Base-by-base conservation (phyloP, 192 early-diverging fungal species). In the Backusella psychrophila region DNA sequence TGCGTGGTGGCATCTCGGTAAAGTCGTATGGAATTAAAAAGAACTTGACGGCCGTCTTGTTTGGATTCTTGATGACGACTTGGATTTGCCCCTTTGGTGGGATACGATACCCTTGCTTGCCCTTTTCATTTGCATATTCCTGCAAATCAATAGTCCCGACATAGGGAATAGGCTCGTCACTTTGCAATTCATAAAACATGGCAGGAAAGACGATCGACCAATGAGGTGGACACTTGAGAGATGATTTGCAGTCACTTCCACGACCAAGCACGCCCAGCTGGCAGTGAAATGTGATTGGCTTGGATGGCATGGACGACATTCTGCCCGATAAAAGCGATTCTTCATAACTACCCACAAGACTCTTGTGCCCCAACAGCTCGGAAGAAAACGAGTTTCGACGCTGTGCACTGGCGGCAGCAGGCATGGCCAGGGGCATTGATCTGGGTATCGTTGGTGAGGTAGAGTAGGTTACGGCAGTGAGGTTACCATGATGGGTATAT, bases 11-110 rank as follows among this genome's bases (percentile, higher is more conserved):
- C 92, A 95, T 91, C 63, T 92, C 91, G 19, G 79, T 80, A 63
- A 94, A 87, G 79, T 96, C 92, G 81, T 95, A 96, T 2, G 92
- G 94, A 0, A 96, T 75, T 23, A 95, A 75, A 66, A 94, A 96
- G 0, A 95, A 78, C 75, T 96, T 95, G 69, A 95, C 89, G 0
- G 89, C 92, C 0, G 94, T 94, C 49, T 88, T 87, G 77, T 88
- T 87, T 0, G 90, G 90, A 73, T 96, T 96, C 76, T 94, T 93
- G 76, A 96, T 93, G 53, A 94, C 86, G 63, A 95, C 89, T 72
- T 94, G 93, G 14, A 95, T 74, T 71, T 94, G 94, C 6, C 94
- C 94, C 70, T 89, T 85, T 1, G 81, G 76, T 23, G 94, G 94
- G 5, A 95, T 72, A 29, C 93, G 77, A 82, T 93, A 94, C n/a